Conservation (phyloP, 257 asterid genomes). For the Nicotiana noctiflora region DNA sequence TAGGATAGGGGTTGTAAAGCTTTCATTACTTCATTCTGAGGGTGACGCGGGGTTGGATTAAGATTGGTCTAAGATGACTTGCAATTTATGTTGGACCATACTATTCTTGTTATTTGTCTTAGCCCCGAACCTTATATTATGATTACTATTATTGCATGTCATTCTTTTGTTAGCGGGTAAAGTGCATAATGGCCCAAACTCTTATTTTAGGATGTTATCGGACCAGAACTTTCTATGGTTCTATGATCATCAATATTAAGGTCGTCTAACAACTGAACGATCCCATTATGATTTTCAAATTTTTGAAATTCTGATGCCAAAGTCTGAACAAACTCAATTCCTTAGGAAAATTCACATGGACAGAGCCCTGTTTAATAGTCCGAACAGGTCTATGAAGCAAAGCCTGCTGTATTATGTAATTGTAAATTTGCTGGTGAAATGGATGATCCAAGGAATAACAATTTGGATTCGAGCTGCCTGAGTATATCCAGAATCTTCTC, state of each 20-base stretch:
- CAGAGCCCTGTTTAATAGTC: constrained; percentile 53
- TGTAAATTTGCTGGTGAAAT: constrained; percentile 56
- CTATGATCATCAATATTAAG: constrained; percentile 31
- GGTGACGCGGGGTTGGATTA: too few relatives aligned
- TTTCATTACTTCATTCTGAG: too few relatives aligned
- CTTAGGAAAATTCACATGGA: constrained; percentile 53
- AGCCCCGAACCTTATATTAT: too few relatives aligned
- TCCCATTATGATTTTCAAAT: constrained; percentile 28
- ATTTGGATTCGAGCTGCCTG: constrained; percentile 19
- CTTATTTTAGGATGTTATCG: constrained; percentile 10
- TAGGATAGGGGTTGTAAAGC: too few relatives aligned
- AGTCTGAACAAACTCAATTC: constrained; percentile 39
- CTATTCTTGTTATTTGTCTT: too few relatives aligned
- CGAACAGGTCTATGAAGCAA: constrained; percentile 12
- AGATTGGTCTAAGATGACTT: too few relatives aligned
- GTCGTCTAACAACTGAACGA: constrained; percentile 23
- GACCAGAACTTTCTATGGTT: constrained; percentile 15
- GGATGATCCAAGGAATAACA: constrained; percentile 25
- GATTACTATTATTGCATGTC: too few relatives aligned
- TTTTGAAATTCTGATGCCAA: constrained; percentile 53
- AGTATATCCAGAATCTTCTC: constrained; percentile 40
- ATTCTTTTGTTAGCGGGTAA: neutral
- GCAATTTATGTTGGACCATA: too few relatives aligned
- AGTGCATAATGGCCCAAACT: neutral
- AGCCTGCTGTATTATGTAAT: constrained; percentile 48